phyloP scores from a whole-genome alignment of 495 filamentous ascomycete genomes.

The Sporormia fimetaria region DNA sequence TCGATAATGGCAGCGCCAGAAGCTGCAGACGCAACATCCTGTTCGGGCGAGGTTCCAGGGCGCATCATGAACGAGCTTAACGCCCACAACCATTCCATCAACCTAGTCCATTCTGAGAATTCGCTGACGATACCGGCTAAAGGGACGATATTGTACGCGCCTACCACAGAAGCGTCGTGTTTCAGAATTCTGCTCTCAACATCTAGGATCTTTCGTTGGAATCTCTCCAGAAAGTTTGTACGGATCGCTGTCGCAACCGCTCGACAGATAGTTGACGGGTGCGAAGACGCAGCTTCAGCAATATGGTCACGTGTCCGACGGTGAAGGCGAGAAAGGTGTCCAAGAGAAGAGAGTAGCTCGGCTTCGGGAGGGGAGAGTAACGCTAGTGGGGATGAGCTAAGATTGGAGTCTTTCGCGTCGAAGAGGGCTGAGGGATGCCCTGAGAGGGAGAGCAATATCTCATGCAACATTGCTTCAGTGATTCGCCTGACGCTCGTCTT shows the following conservation, averaged over 20 bases:
- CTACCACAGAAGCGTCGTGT: constrained; percentile 61
- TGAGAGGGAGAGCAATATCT: constrained; percentile 88
- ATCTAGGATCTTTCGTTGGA: constrained; percentile 70
- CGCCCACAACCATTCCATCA: constrained; percentile 80
- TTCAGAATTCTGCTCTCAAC: constrained; percentile 69
- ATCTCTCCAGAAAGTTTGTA: constrained; percentile 60
- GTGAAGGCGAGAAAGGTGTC: constrained; percentile 65
- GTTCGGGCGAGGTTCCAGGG: constrained; percentile 7
- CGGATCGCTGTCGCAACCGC: constrained; percentile 73
- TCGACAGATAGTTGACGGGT: constrained; percentile 70
- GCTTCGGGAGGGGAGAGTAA: constrained; percentile 67
- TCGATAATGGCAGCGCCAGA: constrained; percentile 65
- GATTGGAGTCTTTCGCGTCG: constrained; percentile 21
- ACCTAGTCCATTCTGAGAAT: constrained; percentile 72
- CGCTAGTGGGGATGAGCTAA: constrained; percentile 35
- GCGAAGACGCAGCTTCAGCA: constrained; percentile 51
- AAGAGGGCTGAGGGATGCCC: constrained; percentile 86
- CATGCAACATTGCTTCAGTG: constrained; percentile 91
- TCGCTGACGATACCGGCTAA: constrained; percentile 71
- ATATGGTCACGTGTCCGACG: constrained; percentile 52
- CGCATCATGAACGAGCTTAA: constrained; percentile 53
- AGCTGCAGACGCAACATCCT: constrained; percentile 2
- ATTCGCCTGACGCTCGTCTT: too few relatives aligned
- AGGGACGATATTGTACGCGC: constrained; percentile 85
- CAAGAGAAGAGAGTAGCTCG: constrained; percentile 65